phyloP scores from a whole-genome alignment of 257 asterid genomes.

The Forsythia suspensa region DNA sequence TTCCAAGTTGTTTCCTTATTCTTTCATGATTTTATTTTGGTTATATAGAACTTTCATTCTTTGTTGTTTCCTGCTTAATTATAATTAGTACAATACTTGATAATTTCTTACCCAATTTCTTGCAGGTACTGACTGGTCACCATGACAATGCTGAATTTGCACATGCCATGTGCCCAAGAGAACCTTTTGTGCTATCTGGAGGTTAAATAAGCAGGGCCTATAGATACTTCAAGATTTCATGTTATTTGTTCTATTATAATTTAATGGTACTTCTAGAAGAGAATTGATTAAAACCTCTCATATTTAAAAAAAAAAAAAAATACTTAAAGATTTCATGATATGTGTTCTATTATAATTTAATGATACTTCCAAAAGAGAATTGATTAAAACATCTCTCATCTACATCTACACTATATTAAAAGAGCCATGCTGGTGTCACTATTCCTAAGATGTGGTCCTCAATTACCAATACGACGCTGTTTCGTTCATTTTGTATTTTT shows the following conservation, averaged over 20 bases:
- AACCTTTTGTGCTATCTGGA: slow-evolving; percentile 95
- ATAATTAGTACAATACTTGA: slow-evolving; percentile 8
- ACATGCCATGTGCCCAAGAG: slow-evolving; percentile 78
- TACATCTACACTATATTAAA: too few species aligned
- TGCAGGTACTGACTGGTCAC: slow-evolving; percentile 86
- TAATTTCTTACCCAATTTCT: slow-evolving; percentile 18
- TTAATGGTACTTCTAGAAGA: background rate
- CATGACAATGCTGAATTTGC: slow-evolving; percentile 92
- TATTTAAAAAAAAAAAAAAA: too few species aligned
- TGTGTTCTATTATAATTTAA: too few species aligned
- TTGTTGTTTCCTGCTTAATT: background rate
- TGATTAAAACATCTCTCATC: too few species aligned
- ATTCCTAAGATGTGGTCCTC: too few species aligned
- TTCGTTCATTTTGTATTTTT: too few species aligned
- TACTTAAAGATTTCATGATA: too few species aligned
- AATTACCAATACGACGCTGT: too few species aligned
- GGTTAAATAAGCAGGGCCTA: slow-evolving; percentile 37
- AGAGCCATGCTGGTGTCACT: too few species aligned
- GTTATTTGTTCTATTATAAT: background rate
- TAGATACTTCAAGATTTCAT: background rate
- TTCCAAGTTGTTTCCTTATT: slow-evolving; percentile 2
- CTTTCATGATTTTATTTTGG: background rate
- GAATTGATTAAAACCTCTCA: background rate
- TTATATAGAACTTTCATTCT: background rate
- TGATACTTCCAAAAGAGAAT: too few species aligned